A percentile compares a stretch with the other conserved stretches of the same genome.
These are phyloP conservation scores for Syzygium syzygioides DNA, from an alignment of 441 rosid species.

Conservation along the genomic window DNA sequence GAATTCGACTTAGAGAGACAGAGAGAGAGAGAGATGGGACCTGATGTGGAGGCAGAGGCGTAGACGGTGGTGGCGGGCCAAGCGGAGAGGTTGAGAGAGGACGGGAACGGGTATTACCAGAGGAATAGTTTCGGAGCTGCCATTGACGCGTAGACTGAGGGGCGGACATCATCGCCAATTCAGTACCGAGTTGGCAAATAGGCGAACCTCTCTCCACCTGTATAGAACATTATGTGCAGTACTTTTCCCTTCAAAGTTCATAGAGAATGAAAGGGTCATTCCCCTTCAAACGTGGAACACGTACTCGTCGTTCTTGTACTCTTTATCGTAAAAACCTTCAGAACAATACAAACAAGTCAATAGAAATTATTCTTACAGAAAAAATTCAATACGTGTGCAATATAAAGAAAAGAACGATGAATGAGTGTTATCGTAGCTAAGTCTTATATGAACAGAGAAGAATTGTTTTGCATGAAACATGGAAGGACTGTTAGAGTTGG, in stretches of 20 bases:
- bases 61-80: slow-evolving; percentile 42
- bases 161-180: neutral
- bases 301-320: neutral
- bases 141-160: slow-evolving; percentile 94
- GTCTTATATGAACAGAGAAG: neutral
- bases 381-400: no score
- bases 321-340: neutral
- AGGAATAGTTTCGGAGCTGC: slow-evolving; percentile 86
- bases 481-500: neutral
- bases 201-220: no score
- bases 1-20: neutral
- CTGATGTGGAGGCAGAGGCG: slow-evolving; percentile 2
- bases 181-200: no score
- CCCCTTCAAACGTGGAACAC: no score
- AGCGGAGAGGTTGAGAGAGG: slow-evolving; percentile 58
- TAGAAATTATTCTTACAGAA: no score
- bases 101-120: slow-evolving; percentile 60
- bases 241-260: no score
- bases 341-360: neutral
- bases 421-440: neutral
- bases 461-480: neutral
- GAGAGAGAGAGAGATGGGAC: slow-evolving; percentile 15
- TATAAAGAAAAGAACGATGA: neutral
- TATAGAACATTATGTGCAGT: no score
- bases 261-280: no score